Base-by-base conservation (phyloP, 2,329 filamentous ascomycete genomes). In the Dissoconium aciculare region DNA sequence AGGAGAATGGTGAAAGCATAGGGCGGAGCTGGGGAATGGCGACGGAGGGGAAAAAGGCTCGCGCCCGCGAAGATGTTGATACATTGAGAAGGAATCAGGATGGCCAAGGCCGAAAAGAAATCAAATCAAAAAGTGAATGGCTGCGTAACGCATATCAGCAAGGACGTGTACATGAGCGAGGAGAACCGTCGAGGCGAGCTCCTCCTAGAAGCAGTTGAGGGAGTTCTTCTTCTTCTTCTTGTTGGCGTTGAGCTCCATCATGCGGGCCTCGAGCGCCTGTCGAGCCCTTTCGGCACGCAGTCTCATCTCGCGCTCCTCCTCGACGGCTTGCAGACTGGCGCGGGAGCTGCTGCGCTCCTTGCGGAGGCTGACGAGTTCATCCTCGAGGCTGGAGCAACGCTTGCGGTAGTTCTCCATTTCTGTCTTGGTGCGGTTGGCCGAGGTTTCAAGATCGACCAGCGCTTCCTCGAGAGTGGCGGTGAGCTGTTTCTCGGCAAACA, bases 381-480 rank as follows among this genome's bases (percentile, higher is more conserved):
- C 52, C 54, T 93, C 84, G 23, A 87, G 66, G 36, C 77, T 69
- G 49, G 64, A 63, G 21, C 82, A 83, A 51, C 89, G 85, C 63
- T 82, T 84, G 59, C 79, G 81, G 80, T 84, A 95, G 17, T 69
- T 71, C 31, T 95, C 89, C 54, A 82, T 78, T 56, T 98, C 89
- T 2, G 73, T 64, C 64, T 91, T 92, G 55, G 87, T 75, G 64
- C 87, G 87, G 57, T 87, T 91, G 48, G 80, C 84, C 46, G 91
- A 84, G 33, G 74, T 72, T 59, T 98, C 89, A 21, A 98, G 71
- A 48, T 98, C 89, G 2, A 83, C 87, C 16, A 98, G 72, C 5
- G 89, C 89, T 58, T 95, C 87, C 56, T 98, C 89, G 23, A 98
- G 69, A 2, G 87, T 95, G 28, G 82, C 78, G 1, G 87, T 98